Conservation (phyloP, 225 moss, liverwort and hornwort genomes). For the Physcomitrellopsis africana region DNA sequence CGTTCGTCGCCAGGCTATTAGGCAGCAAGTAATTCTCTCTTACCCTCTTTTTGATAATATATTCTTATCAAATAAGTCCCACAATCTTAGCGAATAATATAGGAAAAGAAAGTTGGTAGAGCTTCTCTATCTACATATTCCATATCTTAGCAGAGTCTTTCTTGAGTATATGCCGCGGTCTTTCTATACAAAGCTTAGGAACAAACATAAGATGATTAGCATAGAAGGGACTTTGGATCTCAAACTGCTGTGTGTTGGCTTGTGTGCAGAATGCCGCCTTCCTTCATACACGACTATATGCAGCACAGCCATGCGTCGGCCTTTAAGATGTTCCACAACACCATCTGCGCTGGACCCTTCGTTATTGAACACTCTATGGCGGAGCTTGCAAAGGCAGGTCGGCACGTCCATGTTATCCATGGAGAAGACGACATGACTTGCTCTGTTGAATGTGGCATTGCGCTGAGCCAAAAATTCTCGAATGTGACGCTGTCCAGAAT, state of each 20-base stretch:
- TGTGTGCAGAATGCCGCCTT: constrained; percentile 55
- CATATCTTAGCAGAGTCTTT: neutral
- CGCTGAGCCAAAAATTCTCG: constrained; percentile 47
- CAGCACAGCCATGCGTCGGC: constrained; percentile 73
- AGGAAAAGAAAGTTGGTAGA: neutral
- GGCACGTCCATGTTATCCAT: constrained; percentile 62
- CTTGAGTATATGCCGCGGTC: neutral
- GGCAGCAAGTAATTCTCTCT: constrained; percentile 42
- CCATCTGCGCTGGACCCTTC: constrained; percentile 61
- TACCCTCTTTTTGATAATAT: neutral
- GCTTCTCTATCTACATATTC: neutral
- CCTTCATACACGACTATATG: constrained; percentile 64
- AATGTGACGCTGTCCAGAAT: constrained; percentile 56
- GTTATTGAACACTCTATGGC: constrained; percentile 49
- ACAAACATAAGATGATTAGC: neutral
- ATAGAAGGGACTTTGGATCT: neutral
- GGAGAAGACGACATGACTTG: constrained; percentile 63
- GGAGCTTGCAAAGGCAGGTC: constrained; percentile 42
- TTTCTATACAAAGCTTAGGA: neutral
- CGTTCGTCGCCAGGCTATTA: constrained; percentile 34
- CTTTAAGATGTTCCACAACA: constrained; percentile 81
- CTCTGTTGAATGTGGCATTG: constrained; percentile 53
- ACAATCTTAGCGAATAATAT: neutral
- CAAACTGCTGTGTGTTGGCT: neutral
- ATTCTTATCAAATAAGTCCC: neutral